Evolutionary conservation across 2,329 filamentous ascomycete genomes (phyloP).

Genomic region (Pochonia chlamydosporia): DNA sequence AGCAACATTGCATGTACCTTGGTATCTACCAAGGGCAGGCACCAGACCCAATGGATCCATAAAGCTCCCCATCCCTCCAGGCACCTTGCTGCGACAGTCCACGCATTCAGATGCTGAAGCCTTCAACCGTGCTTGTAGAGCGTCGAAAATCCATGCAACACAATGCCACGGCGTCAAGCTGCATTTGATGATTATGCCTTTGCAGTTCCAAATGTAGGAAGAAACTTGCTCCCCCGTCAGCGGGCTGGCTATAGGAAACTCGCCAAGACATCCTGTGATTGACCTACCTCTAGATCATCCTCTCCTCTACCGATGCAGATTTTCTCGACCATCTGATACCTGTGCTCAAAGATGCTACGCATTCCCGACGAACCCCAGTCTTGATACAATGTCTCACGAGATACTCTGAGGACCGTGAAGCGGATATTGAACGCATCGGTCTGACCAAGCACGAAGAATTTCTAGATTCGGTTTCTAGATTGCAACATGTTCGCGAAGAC

Average conservation of each 20-base stretch:
- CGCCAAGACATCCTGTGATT: background rate
- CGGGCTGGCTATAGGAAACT: too few species aligned
- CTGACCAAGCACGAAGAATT: conserved; percentile 97
- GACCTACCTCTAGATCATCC: conserved; percentile 63
- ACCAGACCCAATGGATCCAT: too few species aligned
- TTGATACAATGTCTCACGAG: conserved; percentile 65
- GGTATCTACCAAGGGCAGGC: too few species aligned
- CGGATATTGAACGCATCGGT: conserved; percentile 90
- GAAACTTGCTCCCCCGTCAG: too few species aligned
- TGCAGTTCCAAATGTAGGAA: conserved; percentile 38
- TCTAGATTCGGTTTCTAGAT: conserved; percentile 83
- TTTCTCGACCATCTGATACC: conserved; percentile 95
- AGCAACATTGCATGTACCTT: too few species aligned
- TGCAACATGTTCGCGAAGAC: conserved; percentile 86
- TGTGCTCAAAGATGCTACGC: conserved; percentile 82
- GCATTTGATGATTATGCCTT: conserved; percentile 42
- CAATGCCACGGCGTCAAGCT: conserved; percentile 39
- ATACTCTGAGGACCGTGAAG: conserved; percentile 81
- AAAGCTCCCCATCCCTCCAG: too few species aligned
- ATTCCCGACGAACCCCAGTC: conserved; percentile 64
- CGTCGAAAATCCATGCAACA: conserved; percentile 10
- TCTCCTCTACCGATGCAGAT: conserved; percentile 84
- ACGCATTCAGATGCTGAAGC: background rate
- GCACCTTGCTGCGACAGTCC: background rate
- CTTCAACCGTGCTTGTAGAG: background rate